These are phyloP conservation scores for Daldinia caldariorum DNA, from an alignment of 495 filamentous ascomycete species.

Conservation along the genomic window DNA sequence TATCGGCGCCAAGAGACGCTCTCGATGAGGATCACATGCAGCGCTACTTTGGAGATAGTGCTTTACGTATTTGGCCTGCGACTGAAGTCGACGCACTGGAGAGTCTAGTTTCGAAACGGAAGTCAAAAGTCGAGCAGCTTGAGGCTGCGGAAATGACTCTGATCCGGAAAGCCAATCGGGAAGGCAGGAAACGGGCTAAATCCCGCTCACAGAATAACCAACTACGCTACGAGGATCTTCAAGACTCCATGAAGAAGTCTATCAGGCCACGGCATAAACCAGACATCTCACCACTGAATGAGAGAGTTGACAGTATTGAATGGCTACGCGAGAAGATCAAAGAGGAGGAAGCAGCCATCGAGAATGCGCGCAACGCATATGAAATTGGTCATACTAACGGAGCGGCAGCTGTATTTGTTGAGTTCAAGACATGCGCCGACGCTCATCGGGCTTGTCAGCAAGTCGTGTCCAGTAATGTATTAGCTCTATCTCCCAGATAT, in stretches of 20 bases:
- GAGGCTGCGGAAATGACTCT: conserved; percentile 73
- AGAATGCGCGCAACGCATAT: conserved; percentile 70
- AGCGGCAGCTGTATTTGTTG: conserved; percentile 72
- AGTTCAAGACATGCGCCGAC: conserved; percentile 78
- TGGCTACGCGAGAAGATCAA: conserved; percentile 82
- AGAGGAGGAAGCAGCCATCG: conserved; percentile 77
- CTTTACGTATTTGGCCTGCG: conserved; percentile 70
- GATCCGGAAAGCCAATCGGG: conserved; percentile 69
- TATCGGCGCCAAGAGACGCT: conserved; percentile 70
- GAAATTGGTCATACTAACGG: conserved; percentile 66
- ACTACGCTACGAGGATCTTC: conserved; percentile 57
- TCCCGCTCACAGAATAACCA: conserved; percentile 61
- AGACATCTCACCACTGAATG: conserved; percentile 60
- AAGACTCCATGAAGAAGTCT: conserved; percentile 61
- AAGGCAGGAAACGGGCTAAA: conserved; percentile 57
- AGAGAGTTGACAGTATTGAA: conserved; percentile 83
- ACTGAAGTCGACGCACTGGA: conserved; percentile 64
- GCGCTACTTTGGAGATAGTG: conserved; percentile 68
- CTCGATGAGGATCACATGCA: conserved; percentile 65
- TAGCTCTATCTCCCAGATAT: conserved; percentile 86
- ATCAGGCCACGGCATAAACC: conserved; percentile 64
- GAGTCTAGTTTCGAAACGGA: conserved; percentile 66
- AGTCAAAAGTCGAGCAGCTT: conserved; percentile 67
- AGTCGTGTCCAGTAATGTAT: conserved; percentile 78
- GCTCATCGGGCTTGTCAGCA: conserved; percentile 87